Percentiles rank a stretch among this genome's conserved stretches.
phyloP scores from a whole-genome alignment of 495 filamentous ascomycete genomes.

The Articulospora tetracladia region DNA sequence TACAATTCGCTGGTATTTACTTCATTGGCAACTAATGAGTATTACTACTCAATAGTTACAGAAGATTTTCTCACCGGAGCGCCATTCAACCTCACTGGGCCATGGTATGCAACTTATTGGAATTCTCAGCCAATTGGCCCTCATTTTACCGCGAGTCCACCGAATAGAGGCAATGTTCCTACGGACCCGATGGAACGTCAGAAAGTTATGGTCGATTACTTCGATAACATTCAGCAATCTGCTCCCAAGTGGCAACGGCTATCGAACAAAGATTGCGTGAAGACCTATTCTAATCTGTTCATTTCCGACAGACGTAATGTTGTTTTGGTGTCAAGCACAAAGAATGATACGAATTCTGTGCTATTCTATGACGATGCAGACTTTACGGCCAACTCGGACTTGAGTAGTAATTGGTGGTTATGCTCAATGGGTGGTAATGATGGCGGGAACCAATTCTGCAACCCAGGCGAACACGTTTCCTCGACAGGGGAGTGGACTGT shows the following conservation, averaged over 20 bases:
- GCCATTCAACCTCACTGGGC: slow-evolving; percentile 12
- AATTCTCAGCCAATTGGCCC: not conserved
- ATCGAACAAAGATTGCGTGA: not conserved
- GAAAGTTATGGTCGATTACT: slow-evolving; percentile 1
- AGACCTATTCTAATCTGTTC: slow-evolving; percentile 2
- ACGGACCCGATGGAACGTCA: not conserved
- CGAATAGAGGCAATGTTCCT: not conserved
- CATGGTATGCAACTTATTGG: not conserved
- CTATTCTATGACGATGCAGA: not conserved
- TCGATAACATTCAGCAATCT: slow-evolving; percentile 1
- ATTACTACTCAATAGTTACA: slow-evolving; percentile 5
- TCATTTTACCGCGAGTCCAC: not conserved
- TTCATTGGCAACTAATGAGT: slow-evolving; percentile 4
- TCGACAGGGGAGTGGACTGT: slow-evolving; percentile 4
- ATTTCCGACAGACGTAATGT: not conserved
- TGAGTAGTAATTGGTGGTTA: not conserved
- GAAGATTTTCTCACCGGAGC: slow-evolving; percentile 13
- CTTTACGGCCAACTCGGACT: not conserved
- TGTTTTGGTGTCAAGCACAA: not conserved
- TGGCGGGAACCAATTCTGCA: not conserved
- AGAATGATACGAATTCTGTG: slow-evolving; percentile 4
- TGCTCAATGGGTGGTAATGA: not conserved
- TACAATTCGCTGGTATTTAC: slow-evolving; percentile 12
- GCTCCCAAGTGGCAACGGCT: not conserved
- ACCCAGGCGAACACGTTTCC: not conserved